Percentiles rank a stretch among this genome's conserved stretches.
phyloP scores from a whole-genome alignment of 2,329 filamentous ascomycete genomes.

The Corynespora cassiicola region DNA sequence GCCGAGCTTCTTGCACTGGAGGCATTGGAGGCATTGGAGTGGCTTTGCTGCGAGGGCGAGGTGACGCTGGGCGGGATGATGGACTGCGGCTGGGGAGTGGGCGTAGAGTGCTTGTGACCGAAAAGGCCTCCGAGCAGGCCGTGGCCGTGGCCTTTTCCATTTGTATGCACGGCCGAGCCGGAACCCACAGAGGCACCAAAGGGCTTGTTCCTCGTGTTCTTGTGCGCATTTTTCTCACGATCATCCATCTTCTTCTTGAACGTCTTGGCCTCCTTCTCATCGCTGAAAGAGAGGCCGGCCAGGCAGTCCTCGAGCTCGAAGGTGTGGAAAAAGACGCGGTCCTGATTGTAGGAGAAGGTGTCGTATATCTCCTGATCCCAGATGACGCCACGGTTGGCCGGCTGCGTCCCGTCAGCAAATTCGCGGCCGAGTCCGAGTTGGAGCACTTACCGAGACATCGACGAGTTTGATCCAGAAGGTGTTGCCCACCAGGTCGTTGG shows the following conservation, averaged over 20 bases:
- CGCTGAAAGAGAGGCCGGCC: conserved; percentile 88
- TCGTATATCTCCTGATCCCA: conserved; percentile 89
- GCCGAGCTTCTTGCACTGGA: conserved; percentile 49
- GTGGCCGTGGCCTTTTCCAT: conserved; percentile 46
- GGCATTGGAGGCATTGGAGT: conserved; percentile 37
- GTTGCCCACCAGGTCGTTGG: conserved; percentile 92
- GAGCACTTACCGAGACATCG: conserved; percentile 80
- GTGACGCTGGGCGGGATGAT: conserved; percentile 57
- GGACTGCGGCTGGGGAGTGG: conserved; percentile 52
- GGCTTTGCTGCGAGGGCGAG: conserved; percentile 43
- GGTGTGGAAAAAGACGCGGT: conserved; percentile 95
- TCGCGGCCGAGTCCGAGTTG: neutral
- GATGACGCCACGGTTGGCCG: conserved; percentile 36
- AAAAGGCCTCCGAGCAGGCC: conserved; percentile 61
- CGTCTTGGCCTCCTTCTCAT: conserved; percentile 96
- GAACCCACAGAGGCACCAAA: conserved; percentile 60
- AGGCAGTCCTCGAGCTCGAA: conserved; percentile 95
- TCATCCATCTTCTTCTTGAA: conserved; percentile 99
- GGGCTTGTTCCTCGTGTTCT: conserved; percentile 79
- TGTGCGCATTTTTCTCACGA: conserved; percentile 92
- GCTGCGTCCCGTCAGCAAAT: conserved; percentile 65
- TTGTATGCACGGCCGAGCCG: conserved; percentile 21
- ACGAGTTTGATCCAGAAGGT: conserved; percentile 98
- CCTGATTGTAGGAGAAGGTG: conserved; percentile 92
- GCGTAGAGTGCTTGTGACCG: conserved; percentile 56